These are phyloP conservation scores for Gentiana dahurica DNA, from an alignment of 257 asterid species.

Conservation along the genomic window DNA sequence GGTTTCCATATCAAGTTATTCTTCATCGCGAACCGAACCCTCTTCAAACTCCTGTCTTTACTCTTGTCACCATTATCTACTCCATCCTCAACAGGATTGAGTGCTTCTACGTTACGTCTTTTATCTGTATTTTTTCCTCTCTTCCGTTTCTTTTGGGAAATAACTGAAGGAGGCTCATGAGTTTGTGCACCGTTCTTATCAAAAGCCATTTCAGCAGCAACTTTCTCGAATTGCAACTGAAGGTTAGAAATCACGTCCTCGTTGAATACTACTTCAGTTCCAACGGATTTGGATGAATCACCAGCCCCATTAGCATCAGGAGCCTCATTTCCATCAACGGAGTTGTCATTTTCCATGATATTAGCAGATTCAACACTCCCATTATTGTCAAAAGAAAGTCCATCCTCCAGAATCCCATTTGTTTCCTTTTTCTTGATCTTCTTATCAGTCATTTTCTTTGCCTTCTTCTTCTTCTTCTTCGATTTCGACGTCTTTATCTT, in stretches of 20 bases:
- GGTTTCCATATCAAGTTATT: slow-evolving; percentile 92
- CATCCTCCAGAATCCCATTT: slow-evolving; percentile 17
- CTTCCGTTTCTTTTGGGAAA: slow-evolving; percentile 49
- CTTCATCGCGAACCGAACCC: slow-evolving; percentile 83
- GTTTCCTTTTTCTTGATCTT: slow-evolving; percentile 36
- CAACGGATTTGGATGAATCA: slow-evolving; percentile 22
- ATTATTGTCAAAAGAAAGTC: slow-evolving; percentile 18
- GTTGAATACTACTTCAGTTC: slow-evolving; percentile 16
- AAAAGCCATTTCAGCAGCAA: slow-evolving; percentile 56
- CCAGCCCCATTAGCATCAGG: slow-evolving; percentile 9
- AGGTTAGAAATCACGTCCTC: slow-evolving; percentile 68
- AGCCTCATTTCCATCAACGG: slow-evolving; percentile 11
- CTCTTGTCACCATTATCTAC: slow-evolving; percentile 28
- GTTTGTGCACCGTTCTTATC: slow-evolving; percentile 28
- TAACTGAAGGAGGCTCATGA: slow-evolving; percentile 19
- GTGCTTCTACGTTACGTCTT: slow-evolving; percentile 11
- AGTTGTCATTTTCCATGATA: slow-evolving; percentile 17
- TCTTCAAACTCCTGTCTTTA: slow-evolving; percentile 61
- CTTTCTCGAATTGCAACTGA: slow-evolving; percentile 78
- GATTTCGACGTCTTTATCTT: neutral
- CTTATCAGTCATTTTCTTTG: slow-evolving; percentile 32
- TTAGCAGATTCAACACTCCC: slow-evolving; percentile 12
- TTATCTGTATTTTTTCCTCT: slow-evolving; percentile 27
- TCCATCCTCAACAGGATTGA: slow-evolving; percentile 24
- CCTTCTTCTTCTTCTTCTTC: slow-evolving; percentile 53